Evolutionary conservation across 1,284 basidiomycete genomes (phyloP), one percentile per base, ranked within the genome.

Genomic region (Athelia sp.): DNA sequence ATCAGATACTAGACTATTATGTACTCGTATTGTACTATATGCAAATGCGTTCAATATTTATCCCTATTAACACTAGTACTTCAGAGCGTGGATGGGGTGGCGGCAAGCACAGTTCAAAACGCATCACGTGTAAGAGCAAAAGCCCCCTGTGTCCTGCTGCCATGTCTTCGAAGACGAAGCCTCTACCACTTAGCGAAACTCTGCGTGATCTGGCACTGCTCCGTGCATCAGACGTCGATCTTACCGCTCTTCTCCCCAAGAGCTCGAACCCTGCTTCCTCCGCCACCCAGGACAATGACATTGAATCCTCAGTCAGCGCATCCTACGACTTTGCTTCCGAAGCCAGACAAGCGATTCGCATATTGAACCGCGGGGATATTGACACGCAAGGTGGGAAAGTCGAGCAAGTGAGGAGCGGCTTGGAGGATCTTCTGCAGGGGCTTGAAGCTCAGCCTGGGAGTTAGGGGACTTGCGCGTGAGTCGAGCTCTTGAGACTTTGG

Each of bases 141-240:
- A 17, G n/a, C 23, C 22, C 19, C 19, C 29, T 50, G 23, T 14
- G 44, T 32, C 14, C 19, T 18, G 29, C 43, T 47, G 51, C 50
- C 26, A 70, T 70, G 68, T 50, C 65, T 31, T 62, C 65, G 19
- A 77, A 72, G 54, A 42, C 67, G 3, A 79, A 79, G 55, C 75
- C 81, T 10, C 70, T 90, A 22, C 69, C 81, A 6, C 70, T 88
- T 43, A 66, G 72, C 50, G 74, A 79, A 52, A 81, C 79, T 2
- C 71, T 89, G 36, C 81, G 76, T n/a, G 87, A 90, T 63, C 76
- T 90, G 24, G 85, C 87, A 2, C 65, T 87, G 24, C 66, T 90
- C 19, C 78, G 83, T 36, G 78, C 79, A 19, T 80, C 81, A 4
- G 78, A 76, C 43, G 53, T 81, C 29, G 77, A 86, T 57, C 57